Conservation (phyloP, 768 basidiomycete species). For the Suillus hirtellus region DNA sequence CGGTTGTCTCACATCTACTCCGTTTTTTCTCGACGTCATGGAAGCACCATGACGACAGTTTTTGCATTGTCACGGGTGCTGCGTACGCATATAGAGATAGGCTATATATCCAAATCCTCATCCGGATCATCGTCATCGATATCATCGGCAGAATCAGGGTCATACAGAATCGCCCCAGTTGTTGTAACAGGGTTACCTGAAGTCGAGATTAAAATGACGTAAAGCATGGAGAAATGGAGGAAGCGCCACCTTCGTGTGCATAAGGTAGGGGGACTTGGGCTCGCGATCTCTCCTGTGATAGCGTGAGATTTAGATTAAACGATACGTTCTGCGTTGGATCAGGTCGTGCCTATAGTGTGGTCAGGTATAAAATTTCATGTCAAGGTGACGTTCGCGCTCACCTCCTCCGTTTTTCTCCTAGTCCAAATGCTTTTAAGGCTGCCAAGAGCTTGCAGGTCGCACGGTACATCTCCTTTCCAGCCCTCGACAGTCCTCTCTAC, state of each 20-base stretch:
- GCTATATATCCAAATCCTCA: slow-evolving; percentile 84
- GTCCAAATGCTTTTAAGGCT: slow-evolving; percentile 50
- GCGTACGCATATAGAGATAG: background rate
- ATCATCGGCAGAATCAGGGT: slow-evolving; percentile 92
- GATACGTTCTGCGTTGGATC: slow-evolving; percentile 73
- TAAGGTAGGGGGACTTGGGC: slow-evolving; percentile 89
- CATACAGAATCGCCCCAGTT: slow-evolving; percentile 71
- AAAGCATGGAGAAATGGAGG: slow-evolving; percentile 4
- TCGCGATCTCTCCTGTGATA: slow-evolving; percentile 76
- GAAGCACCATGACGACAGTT: background rate
- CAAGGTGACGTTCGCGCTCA: slow-evolving; percentile 31
- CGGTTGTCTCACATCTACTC: slow-evolving; percentile 4
- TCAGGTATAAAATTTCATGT: slow-evolving; percentile 3
- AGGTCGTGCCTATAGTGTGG: slow-evolving; percentile 33
- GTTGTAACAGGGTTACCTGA: slow-evolving; percentile 36
- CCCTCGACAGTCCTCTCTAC: slow-evolving; percentile 66
- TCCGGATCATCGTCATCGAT: slow-evolving; percentile 96
- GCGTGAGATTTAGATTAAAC: slow-evolving; percentile 86
- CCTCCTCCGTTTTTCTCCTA: slow-evolving; percentile 33
- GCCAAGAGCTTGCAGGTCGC: slow-evolving; percentile 51
- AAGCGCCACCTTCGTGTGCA: slow-evolving; percentile 72
- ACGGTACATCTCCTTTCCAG: slow-evolving; percentile 48
- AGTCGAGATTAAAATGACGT: background rate
- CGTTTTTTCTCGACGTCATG: background rate
- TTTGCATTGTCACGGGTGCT: background rate